Base-by-base conservation (phyloP, 2,329 filamentous ascomycete species). In the Cladosporium sp. region DNA sequence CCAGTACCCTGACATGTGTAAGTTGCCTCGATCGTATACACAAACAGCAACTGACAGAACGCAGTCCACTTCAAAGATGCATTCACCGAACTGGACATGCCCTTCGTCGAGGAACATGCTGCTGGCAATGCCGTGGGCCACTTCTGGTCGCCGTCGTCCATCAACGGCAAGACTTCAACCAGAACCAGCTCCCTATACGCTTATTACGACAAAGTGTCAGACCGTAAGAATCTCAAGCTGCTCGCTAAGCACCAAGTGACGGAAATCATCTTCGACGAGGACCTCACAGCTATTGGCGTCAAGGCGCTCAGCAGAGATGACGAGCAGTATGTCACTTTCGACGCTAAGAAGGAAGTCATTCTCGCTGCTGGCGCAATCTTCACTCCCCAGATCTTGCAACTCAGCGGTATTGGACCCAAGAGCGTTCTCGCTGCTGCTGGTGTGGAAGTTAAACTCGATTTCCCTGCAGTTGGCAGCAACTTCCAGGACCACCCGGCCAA, bases 381-480 rank as follows among this genome's bases (percentile, higher is more conserved):
- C 55, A 76, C 73, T 1, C 80, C 81, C 1, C 75, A 75, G 36
- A 81, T 88, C 54, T 81, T 88, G 77, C 79, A 87, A 63, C 81
- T 85, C 69, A 87, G 85, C 7, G 86, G 86, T 41, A 77, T 88
- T 54, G 86, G 86, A 30, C 85, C 86, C 52, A 81, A 81, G 68
- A 77, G 80, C 52, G 83, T 88, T 75, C 81, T 88, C 12, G 75
- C 81, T 68, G 74, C 76, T 21, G 80, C 87, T 44, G 82, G 82
- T 68, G 86, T 88, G 66, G 78, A 80, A 12, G 81, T 86, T 26
- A 82, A 87, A 61, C 80, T 82, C 69, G 83, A 88, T 71, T 80
- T 88, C 41, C 83, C 85, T 14, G 86, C 85, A 60, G 86, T 88
- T 12, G 86, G 86, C 65, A 83, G 86, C 77, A 88, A 88, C 75